Evolutionary conservation across 1,284 basidiomycete genomes (phyloP).

Genomic region (Ustilago bromivora): DNA sequence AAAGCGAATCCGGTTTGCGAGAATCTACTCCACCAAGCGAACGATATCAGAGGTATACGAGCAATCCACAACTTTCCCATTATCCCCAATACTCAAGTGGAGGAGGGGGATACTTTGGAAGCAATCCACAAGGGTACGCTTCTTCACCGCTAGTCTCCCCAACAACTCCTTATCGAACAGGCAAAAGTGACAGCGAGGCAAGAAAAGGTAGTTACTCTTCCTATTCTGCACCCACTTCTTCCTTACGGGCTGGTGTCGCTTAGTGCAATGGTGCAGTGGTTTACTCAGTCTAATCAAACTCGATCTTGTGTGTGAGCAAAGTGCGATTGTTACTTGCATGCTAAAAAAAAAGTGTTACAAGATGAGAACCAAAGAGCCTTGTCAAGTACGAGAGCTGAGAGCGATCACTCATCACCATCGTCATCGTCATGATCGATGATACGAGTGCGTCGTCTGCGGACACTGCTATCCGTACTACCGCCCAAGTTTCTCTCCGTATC

Average conservation of each 20-base stretch:
- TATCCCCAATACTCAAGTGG: neutral
- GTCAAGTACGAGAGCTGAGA: neutral
- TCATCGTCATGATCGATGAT: constrained; percentile 39
- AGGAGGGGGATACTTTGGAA: constrained; percentile 5
- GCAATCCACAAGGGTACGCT: neutral
- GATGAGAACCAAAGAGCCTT: no score
- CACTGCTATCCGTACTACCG: constrained; percentile 34
- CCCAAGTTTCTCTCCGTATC: neutral
- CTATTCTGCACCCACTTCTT: constrained; percentile 5
- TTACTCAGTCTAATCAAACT: neutral
- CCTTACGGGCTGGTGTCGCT: constrained; percentile 12
- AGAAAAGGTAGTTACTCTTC: neutral
- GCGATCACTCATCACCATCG: neutral
- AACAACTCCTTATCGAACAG: constrained; percentile 9
- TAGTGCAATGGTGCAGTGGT: neutral
- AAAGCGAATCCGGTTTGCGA: neutral
- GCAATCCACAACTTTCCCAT: neutral
- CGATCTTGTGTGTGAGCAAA: neutral
- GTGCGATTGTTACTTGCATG: constrained; percentile 1
- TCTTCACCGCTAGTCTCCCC: constrained; percentile 17
- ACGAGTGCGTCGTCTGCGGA: constrained; percentile 22
- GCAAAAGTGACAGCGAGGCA: neutral
- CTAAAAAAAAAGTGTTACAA: neutral
- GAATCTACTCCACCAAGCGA: constrained; percentile 5
- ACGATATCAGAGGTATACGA: neutral